phyloP scores from a whole-genome alignment of 371 early-diverging fungal genomes.

The Nosema muscidifuracis region DNA sequence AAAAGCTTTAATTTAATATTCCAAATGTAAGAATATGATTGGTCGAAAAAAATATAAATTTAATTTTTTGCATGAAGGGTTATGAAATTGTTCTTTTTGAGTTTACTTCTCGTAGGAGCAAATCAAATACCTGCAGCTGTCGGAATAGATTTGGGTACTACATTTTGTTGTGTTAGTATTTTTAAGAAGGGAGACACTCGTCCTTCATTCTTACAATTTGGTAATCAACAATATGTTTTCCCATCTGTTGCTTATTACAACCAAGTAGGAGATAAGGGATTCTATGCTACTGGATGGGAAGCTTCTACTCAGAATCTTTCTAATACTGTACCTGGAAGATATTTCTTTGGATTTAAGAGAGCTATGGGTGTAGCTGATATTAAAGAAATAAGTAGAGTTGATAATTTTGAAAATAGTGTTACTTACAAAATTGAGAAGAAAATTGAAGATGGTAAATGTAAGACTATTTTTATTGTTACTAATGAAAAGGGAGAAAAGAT shows the following conservation, averaged over 20 bases:
- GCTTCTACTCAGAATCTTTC: constrained; percentile 85
- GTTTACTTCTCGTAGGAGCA: not conserved
- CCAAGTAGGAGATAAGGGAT: constrained; percentile 69
- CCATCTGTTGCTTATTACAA: constrained; percentile 87
- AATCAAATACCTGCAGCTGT: constrained; percentile 34
- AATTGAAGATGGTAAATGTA: constrained; percentile 31
- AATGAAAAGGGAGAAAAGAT: constrained; percentile 72
- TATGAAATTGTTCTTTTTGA: not conserved
- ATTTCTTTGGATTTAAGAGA: constrained; percentile 90
- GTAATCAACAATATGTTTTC: constrained; percentile 87
- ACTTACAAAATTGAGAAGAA: constrained; percentile 44
- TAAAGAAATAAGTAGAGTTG: constrained; percentile 67
- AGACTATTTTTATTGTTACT: constrained; percentile 61
- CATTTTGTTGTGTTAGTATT: constrained; percentile 95
- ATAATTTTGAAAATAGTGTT: constrained; percentile 65
- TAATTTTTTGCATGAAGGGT: not conserved
- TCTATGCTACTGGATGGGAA: constrained; percentile 65
- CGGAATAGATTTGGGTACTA: constrained; percentile 85
- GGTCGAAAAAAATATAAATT: not conserved
- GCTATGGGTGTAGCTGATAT: constrained; percentile 68
- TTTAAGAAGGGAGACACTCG: constrained; percentile 74
- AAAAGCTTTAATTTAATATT: not conserved
- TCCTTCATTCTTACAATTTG: constrained; percentile 70
- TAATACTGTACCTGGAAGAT: constrained; percentile 75
- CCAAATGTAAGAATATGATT: not conserved